These are phyloP conservation scores for Zygosaccharomyces pseudorouxii DNA, from an alignment of 805 yeast genomes.

Conservation along the genomic window DNA sequence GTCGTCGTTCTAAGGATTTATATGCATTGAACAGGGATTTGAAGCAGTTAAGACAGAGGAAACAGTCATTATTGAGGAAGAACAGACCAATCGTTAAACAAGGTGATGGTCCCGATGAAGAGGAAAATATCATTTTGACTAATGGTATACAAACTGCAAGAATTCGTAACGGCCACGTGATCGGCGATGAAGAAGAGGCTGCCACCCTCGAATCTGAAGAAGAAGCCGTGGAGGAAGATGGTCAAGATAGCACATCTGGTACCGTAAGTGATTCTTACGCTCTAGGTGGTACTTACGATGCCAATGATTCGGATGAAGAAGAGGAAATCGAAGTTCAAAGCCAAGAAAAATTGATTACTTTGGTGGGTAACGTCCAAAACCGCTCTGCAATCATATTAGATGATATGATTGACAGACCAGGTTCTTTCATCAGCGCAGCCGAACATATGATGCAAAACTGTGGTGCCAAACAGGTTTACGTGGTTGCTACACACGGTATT, in stretches of 20 bases:
- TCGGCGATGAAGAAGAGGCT: slow-evolving; percentile 65
- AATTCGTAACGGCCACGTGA: slow-evolving; percentile 94
- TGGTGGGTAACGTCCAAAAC: slow-evolving; percentile 92
- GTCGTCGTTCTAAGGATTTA: slow-evolving; percentile 78
- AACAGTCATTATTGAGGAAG: slow-evolving; percentile 46
- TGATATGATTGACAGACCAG: slow-evolving; percentile 96
- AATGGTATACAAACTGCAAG: slow-evolving; percentile 92
- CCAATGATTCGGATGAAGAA: slow-evolving; percentile 76
- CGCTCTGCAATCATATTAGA: slow-evolving; percentile 92
- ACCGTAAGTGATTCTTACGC: slow-evolving; percentile 45
- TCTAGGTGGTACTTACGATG: slow-evolving; percentile 77
- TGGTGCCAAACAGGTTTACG: slow-evolving; percentile 87
- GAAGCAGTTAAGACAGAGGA: slow-evolving; percentile 39
- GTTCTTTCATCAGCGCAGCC: slow-evolving; percentile 93
- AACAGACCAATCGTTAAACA: slow-evolving; percentile 40
- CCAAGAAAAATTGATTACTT: slow-evolving; percentile 81
- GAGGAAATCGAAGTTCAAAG: slow-evolving; percentile 43
- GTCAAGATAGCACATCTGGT: slow-evolving; percentile 23
- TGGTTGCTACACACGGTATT: slow-evolving; percentile 94
- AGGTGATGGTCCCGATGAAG: slow-evolving; percentile 50
- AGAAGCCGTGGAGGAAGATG: slow-evolving; percentile 31
- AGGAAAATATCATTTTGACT: slow-evolving; percentile 63
- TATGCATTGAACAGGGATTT: slow-evolving; percentile 40
- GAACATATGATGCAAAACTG: slow-evolving; percentile 94
- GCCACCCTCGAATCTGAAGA: slow-evolving; percentile 23